Evolutionary conservation across 2,329 filamentous ascomycete species (phyloP).

Genomic region (Pezicula radicicola): DNA sequence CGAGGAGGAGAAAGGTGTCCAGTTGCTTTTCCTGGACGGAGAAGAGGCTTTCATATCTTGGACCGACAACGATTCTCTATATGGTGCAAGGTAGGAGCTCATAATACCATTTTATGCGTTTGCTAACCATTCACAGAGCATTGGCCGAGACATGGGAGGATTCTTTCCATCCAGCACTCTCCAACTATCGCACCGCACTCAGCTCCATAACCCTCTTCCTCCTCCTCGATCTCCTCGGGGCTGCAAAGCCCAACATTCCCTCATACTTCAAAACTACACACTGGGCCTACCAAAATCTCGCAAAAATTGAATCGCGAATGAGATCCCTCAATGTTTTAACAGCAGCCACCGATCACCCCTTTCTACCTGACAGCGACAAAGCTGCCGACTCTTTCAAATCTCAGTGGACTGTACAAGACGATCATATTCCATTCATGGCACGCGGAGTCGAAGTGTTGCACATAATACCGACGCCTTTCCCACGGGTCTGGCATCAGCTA

Average conservation of each 20-base stretch:
- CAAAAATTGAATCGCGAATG: slow-evolving; percentile 70
- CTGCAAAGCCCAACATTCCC: slow-evolving; percentile 65
- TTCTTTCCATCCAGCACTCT: slow-evolving; percentile 64
- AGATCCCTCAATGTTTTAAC: slow-evolving; percentile 65
- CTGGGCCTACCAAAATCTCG: slow-evolving; percentile 84
- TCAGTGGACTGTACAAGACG: slow-evolving; percentile 67
- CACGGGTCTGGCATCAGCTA: slow-evolving; percentile 80
- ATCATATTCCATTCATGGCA: slow-evolving; percentile 87
- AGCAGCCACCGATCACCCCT: slow-evolving; percentile 51
- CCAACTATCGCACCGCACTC: slow-evolving; percentile 72
- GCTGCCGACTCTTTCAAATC: slow-evolving; percentile 41
- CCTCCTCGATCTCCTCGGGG: slow-evolving; percentile 84
- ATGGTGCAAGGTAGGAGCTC: slow-evolving; percentile 70
- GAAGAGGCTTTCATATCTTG: slow-evolving; percentile 88
- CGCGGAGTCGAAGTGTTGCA: slow-evolving; percentile 87
- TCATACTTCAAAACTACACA: slow-evolving; percentile 90
- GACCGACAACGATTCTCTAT: slow-evolving; percentile 80
- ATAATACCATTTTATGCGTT: background rate
- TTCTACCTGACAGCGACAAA: slow-evolving; percentile 65
- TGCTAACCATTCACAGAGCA: slow-evolving; percentile 42
- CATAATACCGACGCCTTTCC: slow-evolving; percentile 82
- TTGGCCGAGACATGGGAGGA: slow-evolving; percentile 81
- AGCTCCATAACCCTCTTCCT: slow-evolving; percentile 84
- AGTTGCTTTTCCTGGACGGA: slow-evolving; percentile 87
- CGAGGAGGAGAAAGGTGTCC: slow-evolving; percentile 77